phyloP scores from a whole-genome alignment of 2,329 filamentous ascomycete genomes.

The Fusarium oligoseptatum region DNA sequence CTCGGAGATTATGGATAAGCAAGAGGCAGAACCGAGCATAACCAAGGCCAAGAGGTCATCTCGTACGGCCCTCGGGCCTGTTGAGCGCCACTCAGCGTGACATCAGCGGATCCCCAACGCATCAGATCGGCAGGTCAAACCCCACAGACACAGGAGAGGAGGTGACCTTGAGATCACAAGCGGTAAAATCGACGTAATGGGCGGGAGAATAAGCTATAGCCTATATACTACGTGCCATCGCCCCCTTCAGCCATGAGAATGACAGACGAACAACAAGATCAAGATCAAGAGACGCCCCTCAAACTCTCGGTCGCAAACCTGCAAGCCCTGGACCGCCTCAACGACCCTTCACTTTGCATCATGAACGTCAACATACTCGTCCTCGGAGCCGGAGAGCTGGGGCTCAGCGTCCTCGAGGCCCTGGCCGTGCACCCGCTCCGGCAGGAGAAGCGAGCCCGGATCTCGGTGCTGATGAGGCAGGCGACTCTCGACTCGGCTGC shows the following conservation, averaged over 20 bases:
- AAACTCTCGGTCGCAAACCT: conserved; percentile 46
- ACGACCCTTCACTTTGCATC: conserved; percentile 28
- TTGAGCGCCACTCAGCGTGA: conserved; percentile 36
- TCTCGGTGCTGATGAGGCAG: conserved; percentile 68
- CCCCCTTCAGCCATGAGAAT: conserved; percentile 19
- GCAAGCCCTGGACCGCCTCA: conserved; percentile 42
- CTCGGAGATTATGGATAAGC: conserved; percentile 19
- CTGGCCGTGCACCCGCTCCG: conserved; percentile 62
- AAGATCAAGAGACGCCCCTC: conserved; percentile 32
- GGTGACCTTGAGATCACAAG: conserved; percentile 2
- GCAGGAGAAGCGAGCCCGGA: conserved; percentile 42
- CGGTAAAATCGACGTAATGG: conserved; percentile 18
- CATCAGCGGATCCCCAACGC: conserved; percentile 36
- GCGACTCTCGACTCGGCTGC: conserved; percentile 57
- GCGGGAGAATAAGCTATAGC: conserved; percentile 23
- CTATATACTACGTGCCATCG: conserved; percentile 19
- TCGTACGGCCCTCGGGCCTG: conserved; percentile 7
- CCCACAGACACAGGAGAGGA: not conserved
- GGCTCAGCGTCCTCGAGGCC: conserved; percentile 65
- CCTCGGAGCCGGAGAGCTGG: conserved; percentile 77
- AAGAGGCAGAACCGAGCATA: not conserved
- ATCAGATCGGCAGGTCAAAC: conserved; percentile 19
- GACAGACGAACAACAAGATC: conserved; percentile 12
- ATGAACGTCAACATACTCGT: conserved; percentile 63
- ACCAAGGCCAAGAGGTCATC: not conserved